A percentile compares a stretch with the other conserved stretches of the same genome.
Evolutionary conservation across 192 early-diverging fungal species (phyloP).

Genomic region (Chytriomyces sp.): DNA sequence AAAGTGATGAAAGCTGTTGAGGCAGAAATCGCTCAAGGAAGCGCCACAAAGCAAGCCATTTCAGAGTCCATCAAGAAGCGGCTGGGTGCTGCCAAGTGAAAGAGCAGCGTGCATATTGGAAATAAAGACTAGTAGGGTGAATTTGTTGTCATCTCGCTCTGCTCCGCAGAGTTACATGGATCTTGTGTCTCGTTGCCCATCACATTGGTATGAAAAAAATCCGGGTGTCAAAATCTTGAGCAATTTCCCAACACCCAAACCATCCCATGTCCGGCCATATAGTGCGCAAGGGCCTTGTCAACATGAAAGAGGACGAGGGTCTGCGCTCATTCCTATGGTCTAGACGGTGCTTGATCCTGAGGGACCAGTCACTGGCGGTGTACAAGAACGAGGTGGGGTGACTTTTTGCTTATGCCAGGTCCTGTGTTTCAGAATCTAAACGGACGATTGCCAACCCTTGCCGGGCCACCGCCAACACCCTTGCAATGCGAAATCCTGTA

Average conservation of each 20-base stretch:
- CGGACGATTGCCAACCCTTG: no score
- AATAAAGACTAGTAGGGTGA: no score
- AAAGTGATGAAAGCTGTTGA: conserved; percentile 81
- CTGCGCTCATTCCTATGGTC: conserved; percentile 92
- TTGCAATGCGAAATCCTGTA: neutral
- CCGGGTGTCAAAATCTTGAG: neutral
- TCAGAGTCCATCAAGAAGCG: conserved; percentile 76
- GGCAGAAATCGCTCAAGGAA: conserved; percentile 63
- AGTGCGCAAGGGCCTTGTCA: conserved; percentile 78
- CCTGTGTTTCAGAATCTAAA: no score
- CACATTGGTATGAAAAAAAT: neutral
- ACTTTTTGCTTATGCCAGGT: no score
- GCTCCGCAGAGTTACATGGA: neutral
- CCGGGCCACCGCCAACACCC: neutral
- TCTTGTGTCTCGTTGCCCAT: neutral
- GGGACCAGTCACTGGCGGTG: conserved; percentile 88
- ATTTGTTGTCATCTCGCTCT: neutral
- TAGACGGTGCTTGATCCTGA: conserved; percentile 85
- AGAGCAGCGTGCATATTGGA: neutral
- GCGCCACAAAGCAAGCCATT: conserved; percentile 78
- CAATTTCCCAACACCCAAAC: neutral
- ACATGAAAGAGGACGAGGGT: conserved; percentile 85
- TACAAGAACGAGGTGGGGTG: conserved; percentile 85
- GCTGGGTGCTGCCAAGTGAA: conserved; percentile 45
- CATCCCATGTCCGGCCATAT: conserved; percentile 35